A percentile compares a stretch with the other conserved stretches of the same genome.
phyloP scores from a whole-genome alignment of 2,329 filamentous ascomycete species.

The Fusarium newnesense region DNA sequence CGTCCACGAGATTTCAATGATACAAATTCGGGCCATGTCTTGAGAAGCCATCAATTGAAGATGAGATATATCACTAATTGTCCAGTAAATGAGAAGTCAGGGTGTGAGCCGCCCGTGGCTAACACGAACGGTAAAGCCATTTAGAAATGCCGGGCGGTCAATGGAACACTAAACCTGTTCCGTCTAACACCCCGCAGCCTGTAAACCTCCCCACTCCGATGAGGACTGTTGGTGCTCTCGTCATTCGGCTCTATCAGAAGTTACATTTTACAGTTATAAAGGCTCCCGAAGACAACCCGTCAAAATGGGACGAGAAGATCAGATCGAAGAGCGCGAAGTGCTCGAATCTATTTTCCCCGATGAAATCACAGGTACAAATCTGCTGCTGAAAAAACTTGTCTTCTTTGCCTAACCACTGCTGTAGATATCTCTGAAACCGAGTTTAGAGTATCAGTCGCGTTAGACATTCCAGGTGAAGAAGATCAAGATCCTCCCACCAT shows the following conservation, averaged over 20 bases:
- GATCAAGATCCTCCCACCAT: conserved; percentile 75
- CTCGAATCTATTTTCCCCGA: conserved; percentile 98
- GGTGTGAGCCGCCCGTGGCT: background rate
- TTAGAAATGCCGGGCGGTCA: conserved; percentile 52
- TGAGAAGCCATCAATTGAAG: background rate
- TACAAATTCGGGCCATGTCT: background rate
- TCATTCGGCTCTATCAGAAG: conserved; percentile 24
- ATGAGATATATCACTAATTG: background rate
- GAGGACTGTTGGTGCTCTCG: conserved; percentile 35
- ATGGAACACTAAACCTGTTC: conserved; percentile 35
- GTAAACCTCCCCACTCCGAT: conserved; percentile 40
- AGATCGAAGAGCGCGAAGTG: conserved; percentile 95
- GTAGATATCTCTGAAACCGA: conserved; percentile 89
- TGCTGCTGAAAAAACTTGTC: background rate
- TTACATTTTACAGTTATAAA: conserved; percentile 7
- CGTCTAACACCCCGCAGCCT: conserved; percentile 44
- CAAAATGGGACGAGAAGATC: conserved; percentile 81
- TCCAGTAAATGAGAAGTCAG: background rate
- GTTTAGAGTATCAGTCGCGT: conserved; percentile 85
- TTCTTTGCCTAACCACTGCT: conserved; percentile 21
- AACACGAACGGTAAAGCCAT: background rate
- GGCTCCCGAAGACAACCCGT: background rate
- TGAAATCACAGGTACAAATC: conserved; percentile 84
- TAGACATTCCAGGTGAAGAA: conserved; percentile 79
- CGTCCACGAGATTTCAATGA: background rate